Evolutionary conservation across 148 eudicot genomes (phyloP).

Genomic region (Persicaria tinctoria): DNA sequence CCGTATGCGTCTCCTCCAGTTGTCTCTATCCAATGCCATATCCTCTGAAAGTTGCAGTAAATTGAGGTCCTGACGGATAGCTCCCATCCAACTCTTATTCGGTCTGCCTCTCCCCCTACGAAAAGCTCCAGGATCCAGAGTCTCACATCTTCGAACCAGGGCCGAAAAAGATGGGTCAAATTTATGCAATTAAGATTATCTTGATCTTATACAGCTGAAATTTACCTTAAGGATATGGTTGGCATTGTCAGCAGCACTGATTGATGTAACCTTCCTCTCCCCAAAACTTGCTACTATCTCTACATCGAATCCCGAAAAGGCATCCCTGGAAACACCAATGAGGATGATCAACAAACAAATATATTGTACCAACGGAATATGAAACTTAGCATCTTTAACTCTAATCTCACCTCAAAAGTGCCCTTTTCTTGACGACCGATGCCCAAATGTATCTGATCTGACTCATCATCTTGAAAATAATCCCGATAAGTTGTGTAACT

Average conservation of each 20-base stretch:
- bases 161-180: not conserved
- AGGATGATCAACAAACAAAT: not conserved
- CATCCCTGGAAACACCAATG: constrained; percentile 38
- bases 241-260: constrained; percentile 69
- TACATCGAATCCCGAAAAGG: constrained; percentile 70
- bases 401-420: constrained; percentile 41
- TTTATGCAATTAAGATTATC: not conserved
- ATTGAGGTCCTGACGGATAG: no score
- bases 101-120: no score
- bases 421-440: constrained; percentile 60
- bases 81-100: no score
- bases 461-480: constrained; percentile 15
- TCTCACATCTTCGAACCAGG: no score
- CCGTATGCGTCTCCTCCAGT: no score
- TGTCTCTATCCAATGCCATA: no score
- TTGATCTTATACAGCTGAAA: not conserved
- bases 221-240: constrained; percentile 54
- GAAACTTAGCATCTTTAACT: not conserved
- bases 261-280: constrained; percentile 57
- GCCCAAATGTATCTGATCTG: constrained; percentile 73
- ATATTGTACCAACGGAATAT: not conserved
- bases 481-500: no score
- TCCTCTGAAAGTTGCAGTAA: no score
- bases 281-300: constrained; percentile 52
- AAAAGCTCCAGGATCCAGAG: no score